These are phyloP conservation scores for Antarctomyces pellizariae DNA, from an alignment of 495 filamentous ascomycete species.

Conservation along the genomic window DNA sequence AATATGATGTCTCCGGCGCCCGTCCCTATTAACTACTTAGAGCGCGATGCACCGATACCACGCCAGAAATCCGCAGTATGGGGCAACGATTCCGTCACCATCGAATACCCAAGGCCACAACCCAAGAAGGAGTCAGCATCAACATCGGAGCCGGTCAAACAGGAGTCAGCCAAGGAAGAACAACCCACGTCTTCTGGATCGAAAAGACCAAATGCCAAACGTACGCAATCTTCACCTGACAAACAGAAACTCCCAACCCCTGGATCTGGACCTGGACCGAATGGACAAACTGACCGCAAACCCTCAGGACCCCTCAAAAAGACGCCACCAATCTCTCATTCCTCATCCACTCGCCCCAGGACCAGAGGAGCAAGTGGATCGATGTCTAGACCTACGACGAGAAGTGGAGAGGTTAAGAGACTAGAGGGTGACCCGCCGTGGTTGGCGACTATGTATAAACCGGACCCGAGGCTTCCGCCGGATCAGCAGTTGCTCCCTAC, in stretches of 20 bases:
- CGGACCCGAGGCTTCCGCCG: constrained; percentile 79
- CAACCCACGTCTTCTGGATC: too few relatives aligned
- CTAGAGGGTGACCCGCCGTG: constrained; percentile 93
- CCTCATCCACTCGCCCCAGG: constrained; percentile 29
- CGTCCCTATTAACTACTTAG: constrained; percentile 42
- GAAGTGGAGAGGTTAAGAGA: constrained; percentile 32
- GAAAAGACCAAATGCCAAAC: too few relatives aligned
- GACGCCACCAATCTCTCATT: constrained; percentile 8
- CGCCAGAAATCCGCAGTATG: constrained; percentile 36
- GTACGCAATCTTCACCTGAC: constrained; percentile 7
- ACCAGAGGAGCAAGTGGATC: constrained; percentile 26
- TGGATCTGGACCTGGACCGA: constrained; percentile 19
- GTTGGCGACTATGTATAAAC: constrained; percentile 86
- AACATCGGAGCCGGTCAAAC: constrained; percentile 23
- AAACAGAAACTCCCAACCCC: too few relatives aligned
- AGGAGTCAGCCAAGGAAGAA: constrained; percentile 17
- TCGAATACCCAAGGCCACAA: constrained; percentile 39
- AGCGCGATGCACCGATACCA: constrained; percentile 42
- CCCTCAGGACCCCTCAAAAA: too few relatives aligned
- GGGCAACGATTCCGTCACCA: constrained; percentile 32
- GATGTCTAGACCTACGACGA: constrained; percentile 23
- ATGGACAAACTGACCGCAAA: constrained; percentile 15
- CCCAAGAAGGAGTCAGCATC: constrained; percentile 27
- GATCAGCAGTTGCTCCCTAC: constrained; percentile 92
- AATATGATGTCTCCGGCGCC: constrained; percentile 53